A percentile compares a stretch with the other conserved stretches of the same genome.
Conservation (phyloP, 2,329 filamentous ascomycete species). For the Colletotrichum sp. region DNA sequence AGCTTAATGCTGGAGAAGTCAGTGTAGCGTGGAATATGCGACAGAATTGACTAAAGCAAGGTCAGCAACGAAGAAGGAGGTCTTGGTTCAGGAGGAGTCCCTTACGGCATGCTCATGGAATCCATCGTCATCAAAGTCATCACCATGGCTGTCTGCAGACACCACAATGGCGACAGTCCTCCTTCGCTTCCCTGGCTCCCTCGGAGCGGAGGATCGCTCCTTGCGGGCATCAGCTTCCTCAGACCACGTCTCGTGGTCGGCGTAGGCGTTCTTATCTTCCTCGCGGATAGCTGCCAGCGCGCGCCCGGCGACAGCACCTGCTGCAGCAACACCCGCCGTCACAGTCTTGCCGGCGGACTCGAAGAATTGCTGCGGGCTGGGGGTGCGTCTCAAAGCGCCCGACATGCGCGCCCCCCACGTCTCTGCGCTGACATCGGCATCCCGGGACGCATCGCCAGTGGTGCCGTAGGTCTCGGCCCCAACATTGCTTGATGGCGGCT, state of each 20-base stretch:
- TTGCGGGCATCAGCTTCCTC: slow-evolving; percentile 81
- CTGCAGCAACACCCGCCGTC: slow-evolving; percentile 80
- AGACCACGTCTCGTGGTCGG: slow-evolving; percentile 89
- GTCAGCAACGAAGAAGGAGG: neutral
- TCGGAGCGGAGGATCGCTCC: slow-evolving; percentile 42
- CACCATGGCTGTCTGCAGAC: slow-evolving; percentile 73
- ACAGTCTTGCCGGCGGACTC: slow-evolving; percentile 84
- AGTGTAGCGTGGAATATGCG: slow-evolving; percentile 81
- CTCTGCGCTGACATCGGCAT: slow-evolving; percentile 32
- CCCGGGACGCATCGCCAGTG: slow-evolving; percentile 32
- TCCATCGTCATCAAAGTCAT: slow-evolving; percentile 62
- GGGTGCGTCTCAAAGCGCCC: slow-evolving; percentile 79
- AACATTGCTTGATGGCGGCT: slow-evolving; percentile 42
- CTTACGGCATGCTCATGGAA: slow-evolving; percentile 84
- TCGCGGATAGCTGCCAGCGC: slow-evolving; percentile 84
- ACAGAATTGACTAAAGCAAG: slow-evolving; percentile 74
- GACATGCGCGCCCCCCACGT: slow-evolving; percentile 81
- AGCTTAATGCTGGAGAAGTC: slow-evolving; percentile 77
- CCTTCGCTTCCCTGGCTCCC: slow-evolving; percentile 53
- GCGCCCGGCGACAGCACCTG: slow-evolving; percentile 81
- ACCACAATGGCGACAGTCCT: slow-evolving; percentile 90
- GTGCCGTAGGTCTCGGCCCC: slow-evolving; percentile 50
- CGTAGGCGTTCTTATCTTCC: slow-evolving; percentile 80
- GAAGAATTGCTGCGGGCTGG: slow-evolving; percentile 87
- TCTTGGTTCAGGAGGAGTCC: slow-evolving; percentile 22